These are phyloP conservation scores for Phanerodontia chrysosporium DNA, from an alignment of 768 basidiomycete species.

Conservation along the genomic window DNA sequence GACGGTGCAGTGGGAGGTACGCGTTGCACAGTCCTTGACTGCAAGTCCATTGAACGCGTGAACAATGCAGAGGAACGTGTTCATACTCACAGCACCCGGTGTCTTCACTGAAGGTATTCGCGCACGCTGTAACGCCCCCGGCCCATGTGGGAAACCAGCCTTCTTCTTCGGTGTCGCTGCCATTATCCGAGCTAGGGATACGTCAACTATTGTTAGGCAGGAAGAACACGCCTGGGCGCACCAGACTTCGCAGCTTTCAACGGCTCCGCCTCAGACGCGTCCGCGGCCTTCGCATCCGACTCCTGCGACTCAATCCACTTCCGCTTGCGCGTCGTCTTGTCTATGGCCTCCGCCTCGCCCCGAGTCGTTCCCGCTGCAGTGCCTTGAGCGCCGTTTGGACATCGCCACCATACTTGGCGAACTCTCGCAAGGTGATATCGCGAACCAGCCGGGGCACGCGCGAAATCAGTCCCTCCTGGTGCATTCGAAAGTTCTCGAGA, in stretches of 20 bases:
- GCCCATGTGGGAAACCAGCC: conserved; percentile 43
- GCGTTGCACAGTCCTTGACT: conserved; percentile 26
- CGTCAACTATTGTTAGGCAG: not conserved
- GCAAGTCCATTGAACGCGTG: not conserved
- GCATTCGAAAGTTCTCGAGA: conserved; percentile 69
- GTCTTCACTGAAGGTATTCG: conserved; percentile 28
- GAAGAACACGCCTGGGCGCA: conserved; percentile 26
- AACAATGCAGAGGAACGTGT: not conserved
- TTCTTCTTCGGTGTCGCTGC: conserved; percentile 51
- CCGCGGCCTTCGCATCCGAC: conserved; percentile 41
- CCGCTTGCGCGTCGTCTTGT: conserved; percentile 65
- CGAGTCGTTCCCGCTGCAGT: conserved; percentile 59
- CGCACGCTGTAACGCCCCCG: conserved; percentile 50
- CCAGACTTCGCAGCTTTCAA: conserved; percentile 58
- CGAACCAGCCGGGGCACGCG: conserved; percentile 75
- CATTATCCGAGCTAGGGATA: conserved; percentile 38
- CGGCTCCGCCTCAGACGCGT: conserved; percentile 30
- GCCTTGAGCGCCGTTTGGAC: conserved; percentile 68
- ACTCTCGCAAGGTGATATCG: conserved; percentile 69
- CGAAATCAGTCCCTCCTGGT: conserved; percentile 70
- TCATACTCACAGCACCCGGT: conserved; percentile 25
- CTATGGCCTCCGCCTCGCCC: conserved; percentile 49
- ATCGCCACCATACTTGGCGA: conserved; percentile 76
- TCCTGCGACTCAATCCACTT: conserved; percentile 70
- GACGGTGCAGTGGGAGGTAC: conserved; percentile 25